phyloP scores from a whole-genome alignment of 768 basidiomycete species.

The Rhodosporidiobolus sp. region DNA sequence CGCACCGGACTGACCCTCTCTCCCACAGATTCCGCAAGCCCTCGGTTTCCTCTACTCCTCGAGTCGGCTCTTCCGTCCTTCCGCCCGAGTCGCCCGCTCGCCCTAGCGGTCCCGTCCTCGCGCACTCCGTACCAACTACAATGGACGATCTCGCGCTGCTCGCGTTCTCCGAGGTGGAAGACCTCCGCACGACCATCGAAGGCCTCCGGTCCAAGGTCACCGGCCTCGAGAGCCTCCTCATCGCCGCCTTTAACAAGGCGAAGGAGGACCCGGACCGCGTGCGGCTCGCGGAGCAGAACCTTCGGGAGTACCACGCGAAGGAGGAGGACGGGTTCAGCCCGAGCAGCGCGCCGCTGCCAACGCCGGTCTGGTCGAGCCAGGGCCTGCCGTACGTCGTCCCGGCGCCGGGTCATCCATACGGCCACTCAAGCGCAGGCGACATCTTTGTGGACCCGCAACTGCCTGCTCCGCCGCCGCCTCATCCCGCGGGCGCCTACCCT shows the following conservation, averaged over 20 bases:
- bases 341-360: too few species aligned
- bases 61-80: background rate
- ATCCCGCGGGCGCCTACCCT: background rate
- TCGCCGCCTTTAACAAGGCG: background rate
- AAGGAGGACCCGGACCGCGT: background rate
- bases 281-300: too few species aligned
- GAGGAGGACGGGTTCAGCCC: background rate
- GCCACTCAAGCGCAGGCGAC: background rate
- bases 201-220: background rate
- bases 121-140: background rate
- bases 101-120: background rate
- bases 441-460: background rate
- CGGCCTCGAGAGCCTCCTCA: background rate
- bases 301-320: background rate
- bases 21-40: background rate
- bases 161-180: constrained; percentile 3
- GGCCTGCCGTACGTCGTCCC: too few species aligned
- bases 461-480: background rate
- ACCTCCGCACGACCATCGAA: background rate
- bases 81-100: background rate
- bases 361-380: too few species aligned
- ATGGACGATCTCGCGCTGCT: background rate
- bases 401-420: too few species aligned
- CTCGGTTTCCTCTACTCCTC: background rate
- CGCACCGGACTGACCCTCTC: background rate